phyloP scores from a whole-genome alignment of 164 flowering plant genomes.

The Taxillus chinensis region DNA sequence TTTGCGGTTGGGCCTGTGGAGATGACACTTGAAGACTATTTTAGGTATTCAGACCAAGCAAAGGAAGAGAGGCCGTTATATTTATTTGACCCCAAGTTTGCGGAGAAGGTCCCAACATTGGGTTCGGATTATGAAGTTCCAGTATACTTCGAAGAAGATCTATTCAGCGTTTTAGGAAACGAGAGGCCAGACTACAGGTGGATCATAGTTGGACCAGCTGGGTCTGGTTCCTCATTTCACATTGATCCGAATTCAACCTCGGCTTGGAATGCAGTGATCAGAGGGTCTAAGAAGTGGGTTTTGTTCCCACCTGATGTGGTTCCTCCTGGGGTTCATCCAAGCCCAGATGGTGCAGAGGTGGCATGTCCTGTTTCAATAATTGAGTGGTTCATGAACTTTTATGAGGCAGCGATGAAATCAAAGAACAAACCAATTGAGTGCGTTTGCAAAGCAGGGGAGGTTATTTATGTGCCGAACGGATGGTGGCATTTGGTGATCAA shows the following conservation, averaged over 20 bases:
- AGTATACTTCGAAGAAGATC: slow-evolving; percentile 70
- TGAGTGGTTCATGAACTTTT: slow-evolving; percentile 99
- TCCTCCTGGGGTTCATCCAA: slow-evolving; percentile 97
- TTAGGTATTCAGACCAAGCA: slow-evolving; percentile 65
- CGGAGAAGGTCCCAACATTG: slow-evolving; percentile 67
- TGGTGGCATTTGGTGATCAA: slow-evolving; percentile 99
- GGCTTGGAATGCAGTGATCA: slow-evolving; percentile 96
- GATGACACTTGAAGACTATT: slow-evolving; percentile 72
- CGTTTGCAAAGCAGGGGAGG: slow-evolving; percentile 91
- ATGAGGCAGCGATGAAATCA: slow-evolving; percentile 65
- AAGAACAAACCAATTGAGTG: slow-evolving; percentile 79
- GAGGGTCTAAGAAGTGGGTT: slow-evolving; percentile 94
- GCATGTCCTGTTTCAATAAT: slow-evolving; percentile 94
- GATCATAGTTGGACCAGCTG: slow-evolving; percentile 89
- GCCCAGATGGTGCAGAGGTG: slow-evolving; percentile 96
- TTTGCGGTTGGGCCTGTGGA: slow-evolving; percentile 90
- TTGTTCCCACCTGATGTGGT: slow-evolving; percentile 87
- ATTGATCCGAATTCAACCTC: slow-evolving; percentile 98
- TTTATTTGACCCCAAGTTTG: slow-evolving; percentile 91
- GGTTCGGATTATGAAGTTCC: slow-evolving; percentile 81
- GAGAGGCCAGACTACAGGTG: slow-evolving; percentile 96
- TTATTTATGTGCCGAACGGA: slow-evolving; percentile 90
- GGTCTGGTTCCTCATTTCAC: slow-evolving; percentile 84
- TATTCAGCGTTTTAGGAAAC: slow-evolving; percentile 70
- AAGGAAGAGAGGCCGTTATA: slow-evolving; percentile 90